Evolutionary conservation across 108 stramenopile species (phyloP).

Genomic region (Skeletonema costatum): DNA sequence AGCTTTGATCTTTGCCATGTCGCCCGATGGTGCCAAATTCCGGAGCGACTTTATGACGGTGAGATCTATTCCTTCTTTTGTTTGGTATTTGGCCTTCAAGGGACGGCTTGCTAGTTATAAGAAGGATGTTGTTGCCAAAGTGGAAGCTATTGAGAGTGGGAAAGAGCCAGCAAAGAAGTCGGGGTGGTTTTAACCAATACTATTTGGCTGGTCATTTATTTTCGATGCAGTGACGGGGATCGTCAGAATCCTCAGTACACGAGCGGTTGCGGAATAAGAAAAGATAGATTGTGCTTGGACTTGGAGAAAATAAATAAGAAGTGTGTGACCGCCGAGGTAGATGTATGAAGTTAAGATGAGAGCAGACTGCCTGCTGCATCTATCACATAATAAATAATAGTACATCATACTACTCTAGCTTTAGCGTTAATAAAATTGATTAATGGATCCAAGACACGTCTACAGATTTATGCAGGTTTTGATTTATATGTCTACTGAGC

Average conservation of each 20-base stretch:
- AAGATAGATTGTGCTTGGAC: too few relatives aligned
- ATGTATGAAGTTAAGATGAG: too few relatives aligned
- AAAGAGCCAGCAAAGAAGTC: background rate
- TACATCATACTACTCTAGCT: background rate
- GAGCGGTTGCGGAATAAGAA: too few relatives aligned
- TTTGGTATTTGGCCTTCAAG: background rate
- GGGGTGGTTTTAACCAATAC: background rate
- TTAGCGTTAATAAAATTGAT: too few relatives aligned
- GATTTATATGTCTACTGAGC: background rate
- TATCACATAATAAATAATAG: background rate
- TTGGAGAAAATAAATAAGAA: too few relatives aligned
- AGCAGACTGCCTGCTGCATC: background rate
- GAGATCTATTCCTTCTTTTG: background rate
- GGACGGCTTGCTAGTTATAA: background rate
- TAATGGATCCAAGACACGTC: too few relatives aligned
- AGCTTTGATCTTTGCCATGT: constrained; percentile 2
- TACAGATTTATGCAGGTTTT: too few relatives aligned
- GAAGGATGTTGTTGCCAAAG: background rate
- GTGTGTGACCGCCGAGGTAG: too few relatives aligned
- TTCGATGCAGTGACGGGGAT: too few relatives aligned
- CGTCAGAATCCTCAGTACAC: too few relatives aligned
- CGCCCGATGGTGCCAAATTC: background rate
- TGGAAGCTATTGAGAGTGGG: constrained; percentile 1
- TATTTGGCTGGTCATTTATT: too few relatives aligned
- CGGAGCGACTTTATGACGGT: background rate